These are phyloP conservation scores for Umbelopsis sp. DNA, from an alignment of 192 early-diverging fungal species.

Conservation along the genomic window DNA sequence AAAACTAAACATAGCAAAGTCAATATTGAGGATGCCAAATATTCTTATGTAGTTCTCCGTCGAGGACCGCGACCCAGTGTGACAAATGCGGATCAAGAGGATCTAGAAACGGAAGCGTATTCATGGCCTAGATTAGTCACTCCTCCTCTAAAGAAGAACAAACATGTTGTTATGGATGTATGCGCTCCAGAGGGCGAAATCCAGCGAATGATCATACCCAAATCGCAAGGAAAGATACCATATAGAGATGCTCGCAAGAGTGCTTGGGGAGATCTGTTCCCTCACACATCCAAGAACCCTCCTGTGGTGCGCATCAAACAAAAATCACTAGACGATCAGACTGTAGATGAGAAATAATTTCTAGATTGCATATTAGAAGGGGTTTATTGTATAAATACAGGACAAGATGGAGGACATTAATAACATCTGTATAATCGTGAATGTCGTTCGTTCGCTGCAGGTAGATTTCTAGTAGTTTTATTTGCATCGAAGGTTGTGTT, in stretches of 20 bases:
- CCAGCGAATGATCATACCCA: conserved; percentile 72
- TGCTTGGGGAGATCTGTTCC: conserved; percentile 85
- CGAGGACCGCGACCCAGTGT: conserved; percentile 57
- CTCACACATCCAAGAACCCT: conserved; percentile 66
- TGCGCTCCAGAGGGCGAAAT: conserved; percentile 57
- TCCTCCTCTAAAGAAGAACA: conserved; percentile 78
- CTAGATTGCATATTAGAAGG: too few species aligned
- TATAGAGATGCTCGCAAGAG: conserved; percentile 78
- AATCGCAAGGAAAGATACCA: conserved; percentile 66
- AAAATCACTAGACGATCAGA: neutral
- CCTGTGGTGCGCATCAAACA: conserved; percentile 16
- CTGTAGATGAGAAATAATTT: too few species aligned
- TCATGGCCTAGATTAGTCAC: conserved; percentile 72
- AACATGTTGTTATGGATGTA: conserved; percentile 74
- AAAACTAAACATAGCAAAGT: conserved; percentile 65
- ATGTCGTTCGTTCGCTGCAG: too few species aligned
- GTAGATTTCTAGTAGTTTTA: too few species aligned
- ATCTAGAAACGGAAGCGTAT: conserved; percentile 48
- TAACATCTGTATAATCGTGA: too few species aligned
- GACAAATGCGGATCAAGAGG: neutral
- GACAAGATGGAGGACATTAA: too few species aligned
- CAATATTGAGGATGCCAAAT: conserved; percentile 75
- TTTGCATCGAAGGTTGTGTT: too few species aligned
- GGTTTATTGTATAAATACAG: too few species aligned
- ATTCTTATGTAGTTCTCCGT: conserved; percentile 78